Base-by-base conservation (phyloP, 1,284 basidiomycete genomes). In the Trametes versicolor region DNA sequence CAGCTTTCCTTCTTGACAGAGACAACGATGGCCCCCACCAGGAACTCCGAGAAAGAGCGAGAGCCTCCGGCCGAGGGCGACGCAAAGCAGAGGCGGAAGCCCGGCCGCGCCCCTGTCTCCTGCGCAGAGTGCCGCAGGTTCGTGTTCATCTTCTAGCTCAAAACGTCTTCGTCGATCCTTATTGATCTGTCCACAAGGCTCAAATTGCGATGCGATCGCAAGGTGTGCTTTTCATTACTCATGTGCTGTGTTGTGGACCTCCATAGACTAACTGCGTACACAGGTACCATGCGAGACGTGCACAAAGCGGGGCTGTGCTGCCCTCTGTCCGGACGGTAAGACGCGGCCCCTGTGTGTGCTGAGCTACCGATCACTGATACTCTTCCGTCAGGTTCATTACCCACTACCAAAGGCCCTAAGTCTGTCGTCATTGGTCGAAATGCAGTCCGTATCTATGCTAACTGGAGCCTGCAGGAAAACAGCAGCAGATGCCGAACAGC, bases 191-290 rank as follows among this genome's bases (percentile, higher is more conserved):
- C 48, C 32, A 49, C 4, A 61, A 86, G 91, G 61, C 80, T 93
- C 60, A 93, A 93, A 75, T 79, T 93, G 63, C 83, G 85, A 49
- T 93, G 91, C 72, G 90, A 92, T 74, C 85, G 87, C 70, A 87
- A 87, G 77, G 90, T 88, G 51, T 23, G 41, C 57, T 57, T 59
- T 52, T 2, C 41, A 13, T n/a, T 32, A 47, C 23, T 50, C 19
- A 13, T 45, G 32, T 47, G 21, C 37, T 57, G n/a, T 27, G 27
- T 36, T 29, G 9, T 45, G 36, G 32, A 54, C 34, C 37, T 54
- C n/a, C 53, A 32, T 32, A 13, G 25, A 13, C 17, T 50, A 49
- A 25, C 37, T 60, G 23, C 15, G 7, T 43, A 17, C 29, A 37
- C 59, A 69, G 63, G 67, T 71, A 12, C 70, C 68, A 23, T 70